These are phyloP conservation scores for Xylariaceae sp. DNA, from an alignment of 2,329 filamentous ascomycete species.

Conservation along the genomic window DNA sequence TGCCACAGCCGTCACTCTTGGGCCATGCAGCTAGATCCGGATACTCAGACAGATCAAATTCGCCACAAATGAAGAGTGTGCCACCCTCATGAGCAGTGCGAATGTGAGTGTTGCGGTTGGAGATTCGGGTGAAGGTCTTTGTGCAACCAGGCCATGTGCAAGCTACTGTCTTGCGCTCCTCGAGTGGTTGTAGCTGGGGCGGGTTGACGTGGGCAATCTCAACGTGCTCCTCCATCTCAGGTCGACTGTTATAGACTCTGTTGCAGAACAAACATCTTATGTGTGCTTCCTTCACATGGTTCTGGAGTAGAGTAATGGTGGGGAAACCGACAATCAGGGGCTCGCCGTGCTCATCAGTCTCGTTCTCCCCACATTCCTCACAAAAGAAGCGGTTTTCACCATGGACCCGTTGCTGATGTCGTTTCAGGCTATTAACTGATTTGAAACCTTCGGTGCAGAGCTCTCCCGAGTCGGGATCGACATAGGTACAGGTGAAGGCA, in stretches of 20 bases:
- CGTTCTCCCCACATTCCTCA: constrained; percentile 58
- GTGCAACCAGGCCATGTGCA: constrained; percentile 69
- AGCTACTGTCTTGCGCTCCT: constrained; percentile 61
- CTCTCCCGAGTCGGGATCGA: constrained; percentile 18
- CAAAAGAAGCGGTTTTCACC: constrained; percentile 72
- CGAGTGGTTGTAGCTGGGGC: constrained; percentile 40
- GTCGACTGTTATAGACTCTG: constrained; percentile 62
- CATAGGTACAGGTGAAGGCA: constrained; percentile 67
- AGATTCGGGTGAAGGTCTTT: constrained; percentile 75
- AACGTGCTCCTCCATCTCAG: constrained; percentile 71
- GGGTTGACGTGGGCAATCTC: constrained; percentile 71
- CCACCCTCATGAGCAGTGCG: constrained; percentile 73
- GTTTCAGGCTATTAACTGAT: constrained; percentile 65
- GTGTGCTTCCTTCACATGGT: constrained; percentile 72
- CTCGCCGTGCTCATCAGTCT: constrained; percentile 38
- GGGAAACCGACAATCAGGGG: constrained; percentile 59
- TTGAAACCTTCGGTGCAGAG: constrained; percentile 70
- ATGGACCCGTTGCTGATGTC: constrained; percentile 71
- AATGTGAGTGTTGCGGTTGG: constrained; percentile 80
- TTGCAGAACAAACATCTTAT: constrained; percentile 74
- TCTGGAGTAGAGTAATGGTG: constrained; percentile 67
- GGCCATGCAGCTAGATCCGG: constrained; percentile 64
- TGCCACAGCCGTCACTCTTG: constrained; percentile 67
- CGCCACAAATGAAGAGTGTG: constrained; percentile 71
- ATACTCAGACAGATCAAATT: constrained; percentile 58